Percentiles rank a stretch among this genome's conserved stretches.
phyloP scores from a whole-genome alignment of 257 asterid species.

The Lycium ferocissimum region DNA sequence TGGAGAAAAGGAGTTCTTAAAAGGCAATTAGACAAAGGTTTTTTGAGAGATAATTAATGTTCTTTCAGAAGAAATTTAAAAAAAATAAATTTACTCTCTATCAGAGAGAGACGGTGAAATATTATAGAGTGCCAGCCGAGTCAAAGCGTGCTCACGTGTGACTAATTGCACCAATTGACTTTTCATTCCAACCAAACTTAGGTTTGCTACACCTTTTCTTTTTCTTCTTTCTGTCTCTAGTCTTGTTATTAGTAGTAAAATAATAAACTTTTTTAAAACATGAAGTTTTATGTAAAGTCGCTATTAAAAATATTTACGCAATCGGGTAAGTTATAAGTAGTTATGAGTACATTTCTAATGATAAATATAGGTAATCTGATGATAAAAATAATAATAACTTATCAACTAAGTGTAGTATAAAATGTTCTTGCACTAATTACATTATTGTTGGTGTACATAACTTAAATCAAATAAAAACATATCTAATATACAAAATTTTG shows the following conservation, averaged over 20 bases:
- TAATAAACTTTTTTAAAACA: neutral
- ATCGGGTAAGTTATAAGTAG: neutral
- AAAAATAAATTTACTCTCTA: neutral
- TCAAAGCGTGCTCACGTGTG: conserved; percentile 67
- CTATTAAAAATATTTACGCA: neutral
- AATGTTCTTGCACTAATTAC: neutral
- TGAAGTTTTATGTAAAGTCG: neutral
- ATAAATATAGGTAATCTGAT: neutral
- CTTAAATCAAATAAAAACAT: neutral
- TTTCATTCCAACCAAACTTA: conserved; percentile 47
- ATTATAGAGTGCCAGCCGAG: conserved; percentile 47
- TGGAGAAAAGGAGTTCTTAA: conserved; percentile 44
- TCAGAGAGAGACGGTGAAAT: neutral
- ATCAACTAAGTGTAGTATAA: neutral
- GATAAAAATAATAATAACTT: no score
- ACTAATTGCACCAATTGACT: conserved; percentile 62
- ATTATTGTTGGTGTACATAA: neutral
- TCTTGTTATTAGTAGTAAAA: no score
- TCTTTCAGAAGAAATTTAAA: neutral
- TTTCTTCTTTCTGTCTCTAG: no score
- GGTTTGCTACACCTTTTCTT: conserved; percentile 32
- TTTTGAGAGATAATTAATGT: neutral
- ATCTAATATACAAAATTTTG: neutral
- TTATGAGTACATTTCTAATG: neutral
- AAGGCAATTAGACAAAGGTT: conserved; percentile 37